Evolutionary conservation across 441 rosid species (phyloP), one percentile per base, ranked within the genome.

Genomic region (Corymbia citriodora): DNA sequence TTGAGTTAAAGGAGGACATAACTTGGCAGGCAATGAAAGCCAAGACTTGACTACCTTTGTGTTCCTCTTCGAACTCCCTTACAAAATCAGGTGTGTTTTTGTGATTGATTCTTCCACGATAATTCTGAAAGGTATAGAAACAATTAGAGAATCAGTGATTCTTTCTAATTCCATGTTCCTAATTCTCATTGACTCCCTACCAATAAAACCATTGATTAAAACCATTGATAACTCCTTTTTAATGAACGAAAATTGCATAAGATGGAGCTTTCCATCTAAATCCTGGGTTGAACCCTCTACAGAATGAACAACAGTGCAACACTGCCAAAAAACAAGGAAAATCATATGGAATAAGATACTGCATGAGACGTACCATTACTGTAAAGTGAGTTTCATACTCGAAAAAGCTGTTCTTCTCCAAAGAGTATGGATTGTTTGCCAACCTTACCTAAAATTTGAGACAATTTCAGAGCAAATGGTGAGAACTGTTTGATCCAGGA

Each of bases 321-420:
- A 36, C 88, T 49, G 50, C 52, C 88, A 88, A 88, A 90, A 86
- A 48, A 87, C 81, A n/a, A 83, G 89, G 52, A 12, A 79, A 79
- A 4, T 79, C 85, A 68, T 55, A 87, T 72, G 54, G 90, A 91
- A 59, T 55, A 88, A 45, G 87, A 87, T 89, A 88, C 89, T 36
- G 16, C 0, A 87, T 6, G 83, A 88, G 68, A 92, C 95, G 79
- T 96, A 98, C 99, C 99, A 98, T 98, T 72, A 97, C 99, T 52
- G 99, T 98, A 91, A 98, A 97, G 95, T 97, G 99, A 55, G 99
- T 98, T 92, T 98, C 99, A n/a, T 96, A 98, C 93, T 97, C 99
- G 88, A 96, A 96, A 89, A 97, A 91, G 90, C 98, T 98, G 92
- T 94, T 94, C 90, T 95, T 96, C 74, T 94, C 98, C 87, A 98